These are phyloP conservation scores for Irpex sp. DNA, from an alignment of 1,284 basidiomycete species.

Conservation along the genomic window DNA sequence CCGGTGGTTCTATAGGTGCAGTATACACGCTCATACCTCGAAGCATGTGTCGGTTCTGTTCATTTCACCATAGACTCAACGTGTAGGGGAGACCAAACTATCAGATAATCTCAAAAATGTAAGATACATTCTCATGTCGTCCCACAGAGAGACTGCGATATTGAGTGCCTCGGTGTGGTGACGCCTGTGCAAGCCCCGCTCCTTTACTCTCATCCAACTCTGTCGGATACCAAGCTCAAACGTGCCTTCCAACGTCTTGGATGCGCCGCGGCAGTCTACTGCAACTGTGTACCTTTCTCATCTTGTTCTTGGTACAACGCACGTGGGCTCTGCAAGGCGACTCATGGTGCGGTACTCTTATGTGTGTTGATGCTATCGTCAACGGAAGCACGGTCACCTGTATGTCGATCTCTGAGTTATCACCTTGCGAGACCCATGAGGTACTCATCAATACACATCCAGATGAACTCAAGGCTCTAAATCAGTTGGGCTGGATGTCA, in stretches of 20 bases:
- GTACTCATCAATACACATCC: slow-evolving; percentile 1
- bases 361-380: slow-evolving; percentile 46
- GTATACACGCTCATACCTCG: neutral
- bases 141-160: neutral
- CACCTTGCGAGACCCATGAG: neutral
- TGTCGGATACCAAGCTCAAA: neutral
- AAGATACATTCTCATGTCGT: neutral
- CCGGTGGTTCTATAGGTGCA: neutral
- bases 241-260: neutral
- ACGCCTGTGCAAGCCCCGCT: neutral
- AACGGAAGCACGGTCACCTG: slow-evolving; percentile 40
- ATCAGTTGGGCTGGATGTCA: slow-evolving; percentile 52
- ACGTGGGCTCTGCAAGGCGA: slow-evolving; percentile 33
- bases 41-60: neutral
- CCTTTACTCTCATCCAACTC: neutral
- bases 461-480: slow-evolving; percentile 44
- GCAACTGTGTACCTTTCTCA: neutral
- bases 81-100: neutral
- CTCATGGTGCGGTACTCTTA: slow-evolving; percentile 36
- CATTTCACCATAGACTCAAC: neutral
- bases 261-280: slow-evolving; percentile 4
- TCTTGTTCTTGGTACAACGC: slow-evolving; percentile 3
- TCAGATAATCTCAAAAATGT: neutral
- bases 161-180: neutral
- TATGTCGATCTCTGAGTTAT: slow-evolving; percentile 23